Base-by-base conservation (phyloP, 2,329 filamentous ascomycete species). In the Calonectria ilicicola region DNA sequence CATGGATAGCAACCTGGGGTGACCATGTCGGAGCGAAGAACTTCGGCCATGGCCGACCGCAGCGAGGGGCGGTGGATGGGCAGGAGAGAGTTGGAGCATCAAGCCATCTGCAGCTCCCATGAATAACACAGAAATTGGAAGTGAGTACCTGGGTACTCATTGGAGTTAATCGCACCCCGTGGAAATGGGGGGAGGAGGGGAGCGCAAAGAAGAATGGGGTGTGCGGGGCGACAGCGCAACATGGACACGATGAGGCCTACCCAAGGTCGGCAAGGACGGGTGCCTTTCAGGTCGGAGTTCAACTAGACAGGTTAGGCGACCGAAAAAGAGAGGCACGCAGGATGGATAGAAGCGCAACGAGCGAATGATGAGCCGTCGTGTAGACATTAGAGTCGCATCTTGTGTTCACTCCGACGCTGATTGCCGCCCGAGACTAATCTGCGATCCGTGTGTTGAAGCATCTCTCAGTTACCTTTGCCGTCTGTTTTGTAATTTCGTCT, bases 361-460 rank as follows among this genome's bases (percentile, higher is more conserved):
- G 35, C 21, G 32, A 26, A 66, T 66, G 26, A 15, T 35, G 53
- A 19, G 38, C 65, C 6, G 65, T 51, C 23, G 8, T 14, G 26
- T 21, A 10, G 26, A 12, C 32, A 23, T 44, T 32, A 38, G 26
- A 17, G 40, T 58, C 40, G 65, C 35, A 47, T 47, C 27, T 29
- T 27, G 63, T 42, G 8, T 17, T 12, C 17, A 40, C 49, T 46
- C 21, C 46, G 44, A 51, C 63, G 63, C 63, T 27, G 49, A 42
- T 67, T 67, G 51, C 53, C 51, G 65, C 65, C 49, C 26, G 40
- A 67, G 27, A 42, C 51, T n/a, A 23, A 32, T 46, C 21, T 56
- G 51, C 27, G 38, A 60, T 38, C 47, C 47, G 46, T 40, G 63
- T 38, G 29, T 53, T 42, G 53, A 38, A 35, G 15, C 19, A 12